These are phyloP conservation scores for Theobroma cacao DNA, from an alignment of 345 rosid genomes.

Conservation along the genomic window DNA sequence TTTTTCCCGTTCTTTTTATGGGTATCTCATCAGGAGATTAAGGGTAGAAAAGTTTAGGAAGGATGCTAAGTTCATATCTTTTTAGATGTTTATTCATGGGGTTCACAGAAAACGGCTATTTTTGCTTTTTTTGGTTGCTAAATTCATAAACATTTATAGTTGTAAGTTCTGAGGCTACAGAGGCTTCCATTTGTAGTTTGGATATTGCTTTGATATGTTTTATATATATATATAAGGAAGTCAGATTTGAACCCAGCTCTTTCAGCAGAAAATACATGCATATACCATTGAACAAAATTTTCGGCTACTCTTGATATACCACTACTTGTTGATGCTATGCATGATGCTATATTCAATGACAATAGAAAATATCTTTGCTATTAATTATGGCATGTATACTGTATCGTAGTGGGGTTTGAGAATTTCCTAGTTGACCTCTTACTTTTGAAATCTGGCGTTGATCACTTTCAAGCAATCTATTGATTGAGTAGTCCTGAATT, in stretches of 20 bases:
- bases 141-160: not conserved
- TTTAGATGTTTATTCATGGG: not conserved
- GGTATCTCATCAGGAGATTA: not conserved
- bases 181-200: not conserved
- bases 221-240: too few species aligned
- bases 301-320: not conserved
- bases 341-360: not conserved
- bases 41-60: not conserved
- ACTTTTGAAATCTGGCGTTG: not conserved
- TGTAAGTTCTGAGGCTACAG: not conserved
- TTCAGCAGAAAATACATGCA: not conserved
- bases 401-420: not conserved
- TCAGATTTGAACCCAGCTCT: too few species aligned
- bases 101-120: not conserved
- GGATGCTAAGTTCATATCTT: not conserved
- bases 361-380: not conserved
- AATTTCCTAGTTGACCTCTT: not conserved
- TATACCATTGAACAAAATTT: not conserved
- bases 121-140: not conserved
- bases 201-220: too few species aligned
- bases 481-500: not conserved
- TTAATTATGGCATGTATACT: not conserved
- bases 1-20: not conserved
- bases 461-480: not conserved
- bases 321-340: too few species aligned